Conservation (phyloP, 352 stramenopile genomes). For the Globisporangium orthogonon region DNA sequence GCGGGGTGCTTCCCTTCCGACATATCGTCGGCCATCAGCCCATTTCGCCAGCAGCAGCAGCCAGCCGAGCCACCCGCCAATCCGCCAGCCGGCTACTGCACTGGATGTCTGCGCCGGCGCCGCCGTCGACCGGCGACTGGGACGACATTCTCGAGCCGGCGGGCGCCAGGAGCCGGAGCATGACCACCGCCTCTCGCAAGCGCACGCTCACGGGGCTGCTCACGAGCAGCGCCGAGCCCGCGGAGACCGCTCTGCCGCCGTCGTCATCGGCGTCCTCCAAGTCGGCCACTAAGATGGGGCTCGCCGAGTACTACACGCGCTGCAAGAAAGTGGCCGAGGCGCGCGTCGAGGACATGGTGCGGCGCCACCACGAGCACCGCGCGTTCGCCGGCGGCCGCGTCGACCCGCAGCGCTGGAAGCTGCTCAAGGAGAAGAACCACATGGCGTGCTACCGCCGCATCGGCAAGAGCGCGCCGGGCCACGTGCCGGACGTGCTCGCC, state of each 20-base stretch:
- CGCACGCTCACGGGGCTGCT: conserved; percentile 13
- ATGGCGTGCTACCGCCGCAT: conserved; percentile 11
- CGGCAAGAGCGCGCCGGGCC: conserved; percentile 4
- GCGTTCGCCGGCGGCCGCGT: not conserved
- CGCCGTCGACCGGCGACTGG: not conserved
- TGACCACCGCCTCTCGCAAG: conserved; percentile 7
- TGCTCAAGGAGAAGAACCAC: conserved; percentile 15
- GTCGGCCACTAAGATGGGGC: not conserved
- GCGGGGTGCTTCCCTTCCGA: too few species aligned
- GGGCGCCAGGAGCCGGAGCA: conserved; percentile 3
- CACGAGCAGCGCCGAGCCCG: conserved; percentile 2
- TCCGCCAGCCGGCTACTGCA: not conserved
- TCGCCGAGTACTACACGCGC: conserved; percentile 10
- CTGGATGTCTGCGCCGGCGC: not conserved
- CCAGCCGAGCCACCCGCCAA: not conserved
- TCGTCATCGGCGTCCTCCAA: not conserved
- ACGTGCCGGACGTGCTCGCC: conserved; percentile 12
- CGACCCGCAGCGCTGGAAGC: conserved; percentile 12
- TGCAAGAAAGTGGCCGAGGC: conserved; percentile 10
- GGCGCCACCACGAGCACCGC: conserved; percentile 10
- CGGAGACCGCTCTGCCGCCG: not conserved
- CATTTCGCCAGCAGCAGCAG: not conserved
- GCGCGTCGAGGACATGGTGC: conserved; percentile 18
- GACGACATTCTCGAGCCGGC: conserved; percentile 3
- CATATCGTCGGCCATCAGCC: too few species aligned